Base-by-base conservation (phyloP, 805 yeast species). In the Spathaspora girioi region DNA sequence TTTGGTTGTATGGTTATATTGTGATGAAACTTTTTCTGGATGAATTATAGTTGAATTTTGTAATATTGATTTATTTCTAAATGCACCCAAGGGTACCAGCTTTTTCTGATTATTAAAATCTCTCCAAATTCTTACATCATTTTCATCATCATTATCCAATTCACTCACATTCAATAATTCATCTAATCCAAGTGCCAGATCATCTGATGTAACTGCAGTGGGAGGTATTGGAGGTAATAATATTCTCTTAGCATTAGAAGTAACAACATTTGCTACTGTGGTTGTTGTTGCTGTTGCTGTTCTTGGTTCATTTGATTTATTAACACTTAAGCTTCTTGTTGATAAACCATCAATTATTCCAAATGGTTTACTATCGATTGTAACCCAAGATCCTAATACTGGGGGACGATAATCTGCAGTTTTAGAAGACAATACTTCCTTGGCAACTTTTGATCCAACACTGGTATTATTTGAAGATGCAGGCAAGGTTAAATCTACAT, bases 311-410 rank as follows among this genome's bases (percentile, higher is more conserved):
- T 45, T 50, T 20, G 45, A 32, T 17, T 53, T 56, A 27, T 49
- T 54, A 56, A 82, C 72, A 12, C 43, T 50, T 55, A 93, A 72
- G 1, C 96, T 86, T 50, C 97, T 78, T 0, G 98, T 94, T 0
- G 96, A 85, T 29, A 89, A 78, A 5, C 99, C 99, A 66, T 93
- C 98, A 62, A 93, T 93, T 52, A 93, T 90, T 19, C 97, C 96
- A 67, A 88, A 90, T 1, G 97, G 97, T 60, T 89, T 85, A 48
- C 81, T 81, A 44, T 76, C 80, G 48, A 86, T 81, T 5, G 96
- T 86, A 35, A 87, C 84, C 96, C 97, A 93, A 2, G 96, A 86
- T 0, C 97, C 98, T 52, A 93, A 74, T 26, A 89, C 81, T 1
- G 99, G 99, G 4, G 98, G 97, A 49, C 96, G 74, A 55, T 90